Base-by-base conservation (phyloP, 768 basidiomycete genomes). In the Trametes maxima region DNA sequence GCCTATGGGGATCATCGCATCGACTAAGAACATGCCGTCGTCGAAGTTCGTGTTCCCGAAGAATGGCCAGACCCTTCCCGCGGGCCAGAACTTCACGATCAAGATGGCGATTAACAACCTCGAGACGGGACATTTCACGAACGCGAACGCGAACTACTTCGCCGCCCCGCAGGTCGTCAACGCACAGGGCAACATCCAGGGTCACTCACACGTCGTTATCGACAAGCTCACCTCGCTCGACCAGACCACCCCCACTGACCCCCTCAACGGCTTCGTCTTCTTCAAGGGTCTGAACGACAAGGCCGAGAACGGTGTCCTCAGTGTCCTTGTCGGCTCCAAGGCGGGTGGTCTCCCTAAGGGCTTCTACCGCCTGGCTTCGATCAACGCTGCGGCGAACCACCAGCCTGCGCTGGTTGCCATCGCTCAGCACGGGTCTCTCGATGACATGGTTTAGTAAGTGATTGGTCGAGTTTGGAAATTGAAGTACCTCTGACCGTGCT, bases 171-270 rank as follows among this genome's bases (percentile, higher is more conserved):
- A 83, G 67, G 75, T 83, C 59, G 70, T 83, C 43, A 73, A 82
- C 68, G 51, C 67, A 12, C 66, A 74, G 11, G 88, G 88, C 54
- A 65, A 77, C 44, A 79, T 89, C 66, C 69, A 81, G 58, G 89
- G 88, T 12, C 85, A 88, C 74, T 76, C 78, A 17, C 88, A 90
- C 67, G 72, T 88, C 66, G 85, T 86, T 44, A 75, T 89, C 55
- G 81, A 89, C 72, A 58, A 71, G 53, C 74, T 90, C 58, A 61
- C 68, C 16, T 75, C 80, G 13, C 72, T 88, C 55, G 73, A 73
- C 39, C 77, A 82, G 64, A 83, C 85, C 13, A 75, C 70, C 0
- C 77, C 82, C 1, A 78, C 77, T 14, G 72, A 87, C 70, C 80
- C 84, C 16, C 75, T 67, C 25, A 70, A 75, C 33, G 56, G 22